A percentile compares a stretch with the other conserved stretches of the same genome.
Conservation (phyloP, 2,329 filamentous ascomycete species). For the Alternaria rosae region DNA sequence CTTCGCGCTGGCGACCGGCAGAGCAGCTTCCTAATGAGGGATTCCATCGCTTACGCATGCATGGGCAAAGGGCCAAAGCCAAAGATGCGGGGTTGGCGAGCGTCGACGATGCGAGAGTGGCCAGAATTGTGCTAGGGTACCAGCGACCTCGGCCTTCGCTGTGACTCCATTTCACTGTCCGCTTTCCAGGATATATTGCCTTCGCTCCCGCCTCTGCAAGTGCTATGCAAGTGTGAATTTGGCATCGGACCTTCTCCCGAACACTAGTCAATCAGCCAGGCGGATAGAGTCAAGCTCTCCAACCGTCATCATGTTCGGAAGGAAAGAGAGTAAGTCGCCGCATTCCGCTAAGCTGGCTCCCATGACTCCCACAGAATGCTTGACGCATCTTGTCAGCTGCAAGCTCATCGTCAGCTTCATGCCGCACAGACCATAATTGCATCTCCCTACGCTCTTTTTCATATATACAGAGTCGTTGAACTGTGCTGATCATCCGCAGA, state of each 20-base stretch:
- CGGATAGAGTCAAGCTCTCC: neutral
- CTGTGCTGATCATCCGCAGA: constrained; percentile 26
- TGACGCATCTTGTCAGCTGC: constrained; percentile 3
- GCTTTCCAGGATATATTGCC: neutral
- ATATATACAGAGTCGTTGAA: neutral
- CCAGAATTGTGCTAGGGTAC: constrained; percentile 13
- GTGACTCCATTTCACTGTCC: neutral
- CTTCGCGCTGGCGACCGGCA: constrained; percentile 14
- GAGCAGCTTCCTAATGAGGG: constrained; percentile 25
- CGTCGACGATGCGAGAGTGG: constrained; percentile 8
- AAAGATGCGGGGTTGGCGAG: constrained; percentile 35
- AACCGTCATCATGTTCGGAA: constrained; percentile 37
- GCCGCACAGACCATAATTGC: neutral
- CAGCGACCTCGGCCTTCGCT: constrained; percentile 27
- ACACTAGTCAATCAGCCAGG: neutral
- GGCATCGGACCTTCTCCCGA: constrained; percentile 9
- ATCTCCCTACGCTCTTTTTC: neutral
- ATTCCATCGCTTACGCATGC: constrained; percentile 8
- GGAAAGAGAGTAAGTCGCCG: constrained; percentile 42
- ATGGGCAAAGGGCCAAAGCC: constrained; percentile 8
- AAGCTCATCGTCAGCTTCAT: constrained; percentile 8
- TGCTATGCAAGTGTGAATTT: neutral
- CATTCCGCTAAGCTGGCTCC: constrained; percentile 17
- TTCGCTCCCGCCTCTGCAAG: constrained; percentile 5
- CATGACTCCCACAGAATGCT: neutral